Base-by-base conservation (phyloP, 208 protist species). In the Wallacemonas collosoma region DNA sequence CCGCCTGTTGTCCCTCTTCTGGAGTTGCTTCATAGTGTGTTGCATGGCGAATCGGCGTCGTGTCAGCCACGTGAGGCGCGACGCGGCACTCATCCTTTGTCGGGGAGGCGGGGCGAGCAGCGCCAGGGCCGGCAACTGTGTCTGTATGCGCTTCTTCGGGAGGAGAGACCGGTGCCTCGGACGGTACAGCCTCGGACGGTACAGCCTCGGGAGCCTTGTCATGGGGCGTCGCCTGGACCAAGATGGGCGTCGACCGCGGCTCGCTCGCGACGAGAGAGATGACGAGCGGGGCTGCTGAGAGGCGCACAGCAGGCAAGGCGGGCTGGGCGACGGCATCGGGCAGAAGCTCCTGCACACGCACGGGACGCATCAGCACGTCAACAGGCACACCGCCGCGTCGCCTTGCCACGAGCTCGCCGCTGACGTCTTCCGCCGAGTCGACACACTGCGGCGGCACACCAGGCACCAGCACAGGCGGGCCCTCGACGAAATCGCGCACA, bases 321-420 rank as follows among this genome's bases (percentile, higher is more conserved):
- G 40, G 17, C 4, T 54, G n/a, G 12, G 68, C 14, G 36, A 38
- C 43, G 36, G 8, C 12, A 7, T 68, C 55, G 7, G 43, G 55
- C 17, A 85, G 75, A 2, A 85, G 67, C 7, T 85, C 80, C 6
- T 62, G 72, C 45, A 80, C 50, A 38, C 57, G 43, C 1, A 70
- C 80, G 1, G 80, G 80, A 5, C 69, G 72, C 62, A 85, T 54
- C 26, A 85, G 69, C 17, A 65, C 56, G 35, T 48, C 61, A 17
- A 65, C 38, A 77, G 71, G 44, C 2, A 56, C 3, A 7, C 39
- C 26, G 58, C 38, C 0, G 69, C 72, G 45, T 39, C 35, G 12
- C 55, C 55, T 8, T 55, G 40, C 12, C 41, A 6, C 11, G 38
- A 0, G 1, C 17, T 26, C 7, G 12, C 45, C 15, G 40, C 17